A percentile compares a stretch with the other conserved stretches of the same genome.
Conservation (phyloP, 2,329 filamentous ascomycete species). For the Xylariomycetidae sp. region DNA sequence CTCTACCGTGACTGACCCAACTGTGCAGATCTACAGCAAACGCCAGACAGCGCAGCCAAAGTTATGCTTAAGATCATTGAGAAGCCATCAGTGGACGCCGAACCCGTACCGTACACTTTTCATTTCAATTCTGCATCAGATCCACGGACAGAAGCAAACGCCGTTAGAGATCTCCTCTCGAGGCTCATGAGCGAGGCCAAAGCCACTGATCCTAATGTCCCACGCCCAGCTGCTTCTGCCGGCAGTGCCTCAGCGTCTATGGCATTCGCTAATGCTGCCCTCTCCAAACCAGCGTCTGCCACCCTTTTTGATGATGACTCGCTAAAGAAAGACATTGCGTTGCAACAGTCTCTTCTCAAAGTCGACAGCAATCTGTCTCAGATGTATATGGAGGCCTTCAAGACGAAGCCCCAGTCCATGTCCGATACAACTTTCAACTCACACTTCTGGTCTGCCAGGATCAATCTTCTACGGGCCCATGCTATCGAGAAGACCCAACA, state of each 20-base stretch:
- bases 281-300: slow-evolving; percentile 48
- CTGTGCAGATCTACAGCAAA: slow-evolving; percentile 80
- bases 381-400: slow-evolving; percentile 81
- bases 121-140: slow-evolving; percentile 76
- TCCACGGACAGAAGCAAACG: slow-evolving; percentile 78
- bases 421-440: slow-evolving; percentile 76
- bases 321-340: slow-evolving; percentile 70
- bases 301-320: slow-evolving; percentile 77
- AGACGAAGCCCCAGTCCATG: slow-evolving; percentile 79
- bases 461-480: slow-evolving; percentile 81
- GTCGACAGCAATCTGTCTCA: slow-evolving; percentile 70
- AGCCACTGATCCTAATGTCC: slow-evolving; percentile 44
- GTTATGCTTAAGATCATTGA: slow-evolving; percentile 92
- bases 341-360: slow-evolving; percentile 86
- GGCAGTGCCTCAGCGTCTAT: slow-evolving; percentile 61
- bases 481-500: slow-evolving; percentile 85
- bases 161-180: slow-evolving; percentile 77
- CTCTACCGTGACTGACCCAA: background rate
- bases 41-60: slow-evolving; percentile 79
- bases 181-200: slow-evolving; percentile 70
- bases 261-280: slow-evolving; percentile 70
- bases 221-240: slow-evolving; percentile 40
- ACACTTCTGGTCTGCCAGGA: slow-evolving; percentile 91
- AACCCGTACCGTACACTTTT: slow-evolving; percentile 74
- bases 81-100: slow-evolving; percentile 53